phyloP scores from a whole-genome alignment of 371 early-diverging fungal genomes.

The Smittium mucronatum region DNA sequence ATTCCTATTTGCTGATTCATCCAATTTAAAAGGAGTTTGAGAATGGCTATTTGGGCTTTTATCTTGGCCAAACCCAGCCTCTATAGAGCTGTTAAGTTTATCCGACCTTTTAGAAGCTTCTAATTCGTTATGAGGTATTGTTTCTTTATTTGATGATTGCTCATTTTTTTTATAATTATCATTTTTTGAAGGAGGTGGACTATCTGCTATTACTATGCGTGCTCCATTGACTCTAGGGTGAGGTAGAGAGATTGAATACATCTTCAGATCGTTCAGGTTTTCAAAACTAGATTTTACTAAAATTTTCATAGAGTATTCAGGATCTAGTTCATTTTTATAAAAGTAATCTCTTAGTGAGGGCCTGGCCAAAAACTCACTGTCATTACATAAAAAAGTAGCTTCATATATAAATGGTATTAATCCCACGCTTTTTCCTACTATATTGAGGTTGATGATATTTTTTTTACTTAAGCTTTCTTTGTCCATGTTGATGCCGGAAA shows the following conservation, averaged over 20 bases:
- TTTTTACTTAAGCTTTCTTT: neutral
- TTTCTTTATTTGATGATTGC: no score
- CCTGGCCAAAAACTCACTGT: neutral
- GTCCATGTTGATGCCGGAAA: neutral
- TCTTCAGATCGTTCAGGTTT: neutral
- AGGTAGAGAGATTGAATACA: neutral
- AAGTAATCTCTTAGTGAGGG: neutral
- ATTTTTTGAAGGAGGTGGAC: no score
- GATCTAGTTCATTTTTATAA: neutral
- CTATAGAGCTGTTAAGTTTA: no score
- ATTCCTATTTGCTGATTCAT: no score
- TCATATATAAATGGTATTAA: neutral
- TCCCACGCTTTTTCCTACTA: neutral
- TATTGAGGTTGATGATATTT: neutral
- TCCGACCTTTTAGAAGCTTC: no score
- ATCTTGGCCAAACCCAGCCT: no score
- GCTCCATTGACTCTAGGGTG: neutral
- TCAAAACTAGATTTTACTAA: neutral
- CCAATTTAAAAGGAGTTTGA: no score
- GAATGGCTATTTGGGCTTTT: no score
- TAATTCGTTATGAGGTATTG: no score
- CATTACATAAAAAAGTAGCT: neutral
- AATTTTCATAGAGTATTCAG: neutral
- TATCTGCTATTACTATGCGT: no score
- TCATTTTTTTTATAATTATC: no score